A percentile compares a stretch with the other conserved stretches of the same genome.
Evolutionary conservation across 202 grass and related monocot genomes (phyloP).

Genomic region (Panicum hallii): DNA sequence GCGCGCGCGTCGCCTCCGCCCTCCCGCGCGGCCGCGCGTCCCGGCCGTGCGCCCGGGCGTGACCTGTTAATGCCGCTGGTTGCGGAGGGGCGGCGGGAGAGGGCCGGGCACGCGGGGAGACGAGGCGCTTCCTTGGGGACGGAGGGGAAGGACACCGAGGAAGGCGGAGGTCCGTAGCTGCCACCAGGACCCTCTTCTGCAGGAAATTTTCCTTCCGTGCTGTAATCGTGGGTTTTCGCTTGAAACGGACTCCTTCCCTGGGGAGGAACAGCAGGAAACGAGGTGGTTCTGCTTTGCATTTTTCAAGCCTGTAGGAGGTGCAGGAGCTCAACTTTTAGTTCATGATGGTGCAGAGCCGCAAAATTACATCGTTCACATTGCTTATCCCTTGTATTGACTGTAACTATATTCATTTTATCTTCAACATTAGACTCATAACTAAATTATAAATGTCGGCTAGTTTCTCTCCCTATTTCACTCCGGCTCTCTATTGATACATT

Average conservation of each 20-base stretch:
- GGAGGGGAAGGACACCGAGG: conserved; percentile 22
- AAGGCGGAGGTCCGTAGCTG: conserved; percentile 41
- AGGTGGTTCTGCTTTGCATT: background rate
- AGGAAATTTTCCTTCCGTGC: background rate
- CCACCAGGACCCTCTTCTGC: conserved; percentile 6
- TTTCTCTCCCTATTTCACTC: too few species aligned
- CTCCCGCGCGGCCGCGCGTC: conserved; percentile 56
- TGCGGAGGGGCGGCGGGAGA: conserved; percentile 37
- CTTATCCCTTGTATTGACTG: too few species aligned
- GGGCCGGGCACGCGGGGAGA: conserved; percentile 37
- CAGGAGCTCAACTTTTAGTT: background rate
- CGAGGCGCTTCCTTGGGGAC: conserved; percentile 33
- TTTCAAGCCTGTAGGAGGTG: background rate
- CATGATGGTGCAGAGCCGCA: too few species aligned
- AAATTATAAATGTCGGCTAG: too few species aligned
- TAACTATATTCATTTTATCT: too few species aligned
- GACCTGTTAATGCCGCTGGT: conserved; percentile 46
- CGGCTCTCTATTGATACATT: too few species aligned
- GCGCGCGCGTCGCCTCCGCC: conserved; percentile 40
- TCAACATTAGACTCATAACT: too few species aligned
- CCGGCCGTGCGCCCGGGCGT: conserved; percentile 40
- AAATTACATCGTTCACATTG: too few species aligned
- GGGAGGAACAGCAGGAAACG: too few species aligned
- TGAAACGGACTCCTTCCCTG: background rate
- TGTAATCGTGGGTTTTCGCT: background rate